These are phyloP conservation scores for Neckera pumila DNA, from an alignment of 225 moss, liverwort and hornwort species.

Conservation along the genomic window DNA sequence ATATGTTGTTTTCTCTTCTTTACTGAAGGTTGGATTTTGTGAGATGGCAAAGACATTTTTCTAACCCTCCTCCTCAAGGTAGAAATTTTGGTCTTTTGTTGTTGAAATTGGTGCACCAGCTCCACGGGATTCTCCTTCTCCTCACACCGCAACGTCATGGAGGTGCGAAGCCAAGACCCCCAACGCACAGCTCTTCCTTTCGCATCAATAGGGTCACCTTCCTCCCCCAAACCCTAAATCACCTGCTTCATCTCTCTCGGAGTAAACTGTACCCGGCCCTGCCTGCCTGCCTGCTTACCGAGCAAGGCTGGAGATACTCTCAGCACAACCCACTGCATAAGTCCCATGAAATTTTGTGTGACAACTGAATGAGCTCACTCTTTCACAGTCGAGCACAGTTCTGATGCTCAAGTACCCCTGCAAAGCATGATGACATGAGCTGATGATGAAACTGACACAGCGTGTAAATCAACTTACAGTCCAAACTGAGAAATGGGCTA, in stretches of 20 bases:
- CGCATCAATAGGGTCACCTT: accelerated
- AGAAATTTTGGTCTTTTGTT: background rate
- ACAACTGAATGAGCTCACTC: background rate
- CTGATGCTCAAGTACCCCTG: background rate
- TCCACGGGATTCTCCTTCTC: accelerated
- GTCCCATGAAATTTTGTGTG: background rate
- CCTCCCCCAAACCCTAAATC: background rate
- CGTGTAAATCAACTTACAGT: background rate
- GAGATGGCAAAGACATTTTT: background rate
- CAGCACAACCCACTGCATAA: background rate
- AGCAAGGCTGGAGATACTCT: too few species aligned
- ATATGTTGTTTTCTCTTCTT: background rate
- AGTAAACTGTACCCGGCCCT: background rate
- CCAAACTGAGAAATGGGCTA: too few species aligned
- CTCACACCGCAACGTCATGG: accelerated
- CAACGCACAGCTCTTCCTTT: accelerated
- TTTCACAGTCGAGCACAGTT: too few species aligned
- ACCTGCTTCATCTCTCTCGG: background rate
- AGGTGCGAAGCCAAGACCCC: accelerated
- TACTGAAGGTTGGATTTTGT: accelerated
- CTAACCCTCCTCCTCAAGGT: accelerated
- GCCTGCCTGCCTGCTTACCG: too few species aligned
- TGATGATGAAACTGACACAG: background rate
- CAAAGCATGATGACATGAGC: background rate
- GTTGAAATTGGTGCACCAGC: accelerated